Conservation (phyloP, 257 asterid genomes). For the Eucommia ulmoides region DNA sequence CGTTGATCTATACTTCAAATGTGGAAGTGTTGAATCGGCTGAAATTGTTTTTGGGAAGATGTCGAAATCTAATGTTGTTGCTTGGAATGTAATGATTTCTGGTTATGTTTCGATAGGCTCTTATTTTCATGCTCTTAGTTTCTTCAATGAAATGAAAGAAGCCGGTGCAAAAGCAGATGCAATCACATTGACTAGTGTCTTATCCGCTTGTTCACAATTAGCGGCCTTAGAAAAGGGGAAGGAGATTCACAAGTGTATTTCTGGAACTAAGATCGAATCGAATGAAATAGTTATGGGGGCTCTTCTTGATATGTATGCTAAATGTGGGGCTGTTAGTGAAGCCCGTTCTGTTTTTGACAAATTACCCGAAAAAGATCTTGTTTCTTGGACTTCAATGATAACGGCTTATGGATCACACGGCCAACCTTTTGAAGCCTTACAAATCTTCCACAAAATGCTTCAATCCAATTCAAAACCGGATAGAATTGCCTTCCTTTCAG, state of each 20-base stretch:
- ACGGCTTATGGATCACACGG: conserved; percentile 75
- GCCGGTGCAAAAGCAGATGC: conserved; percentile 41
- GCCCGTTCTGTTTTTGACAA: conserved; percentile 42
- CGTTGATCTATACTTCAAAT: conserved; percentile 62
- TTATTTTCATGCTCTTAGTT: conserved; percentile 54
- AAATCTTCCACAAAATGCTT: conserved; percentile 46
- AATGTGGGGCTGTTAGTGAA: conserved; percentile 65
- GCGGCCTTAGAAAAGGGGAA: conserved; percentile 55
- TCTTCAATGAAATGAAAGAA: conserved; percentile 38
- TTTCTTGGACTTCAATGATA: conserved; percentile 79
- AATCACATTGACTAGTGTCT: conserved; percentile 48
- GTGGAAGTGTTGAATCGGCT: conserved; percentile 32
- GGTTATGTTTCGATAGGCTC: conserved; percentile 64
- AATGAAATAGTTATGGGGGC: conserved; percentile 63
- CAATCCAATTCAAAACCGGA: conserved; percentile 39
- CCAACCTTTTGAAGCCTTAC: conserved; percentile 46
- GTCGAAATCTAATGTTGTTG: conserved; percentile 28
- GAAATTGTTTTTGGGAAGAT: conserved; percentile 28
- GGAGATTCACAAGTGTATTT: conserved; percentile 40
- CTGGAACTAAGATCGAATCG: conserved; percentile 25
- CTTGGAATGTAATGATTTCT: conserved; percentile 80
- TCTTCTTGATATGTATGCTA: conserved; percentile 76
- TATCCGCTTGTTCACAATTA: conserved; percentile 65
- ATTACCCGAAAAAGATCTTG: conserved; percentile 42
- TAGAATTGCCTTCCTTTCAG: conserved; percentile 64